These are phyloP conservation scores for Geosiphon pyriformis DNA, from an alignment of 192 early-diverging fungal genomes.

Conservation along the genomic window DNA sequence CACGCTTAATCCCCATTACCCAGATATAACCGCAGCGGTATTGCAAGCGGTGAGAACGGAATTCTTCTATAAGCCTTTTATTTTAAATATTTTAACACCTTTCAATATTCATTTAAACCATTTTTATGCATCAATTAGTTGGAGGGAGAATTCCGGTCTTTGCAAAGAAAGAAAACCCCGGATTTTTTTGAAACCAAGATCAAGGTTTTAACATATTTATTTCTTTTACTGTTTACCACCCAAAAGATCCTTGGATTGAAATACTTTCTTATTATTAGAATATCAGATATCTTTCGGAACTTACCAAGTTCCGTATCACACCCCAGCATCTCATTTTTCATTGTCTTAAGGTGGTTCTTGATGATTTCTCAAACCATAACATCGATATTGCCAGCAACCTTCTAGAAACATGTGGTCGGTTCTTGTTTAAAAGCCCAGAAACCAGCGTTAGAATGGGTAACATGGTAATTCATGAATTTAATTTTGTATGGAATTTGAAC, in stretches of 20 bases:
- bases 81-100: background rate
- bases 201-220: conserved; percentile 42
- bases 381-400: conserved; percentile 81
- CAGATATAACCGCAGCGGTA: conserved; percentile 75
- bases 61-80: background rate
- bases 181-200: conserved; percentile 69
- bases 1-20: conserved; percentile 76
- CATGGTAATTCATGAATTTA: conserved; percentile 43
- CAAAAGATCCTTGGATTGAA: background rate
- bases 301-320: conserved; percentile 88
- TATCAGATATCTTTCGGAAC: conserved; percentile 81
- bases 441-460: conserved; percentile 62
- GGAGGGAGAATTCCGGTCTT: conserved; percentile 63
- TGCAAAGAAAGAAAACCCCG: conserved; percentile 66
- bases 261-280: conserved; percentile 39
- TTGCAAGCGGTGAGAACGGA: conserved; percentile 48
- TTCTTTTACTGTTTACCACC: background rate
- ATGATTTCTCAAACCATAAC: conserved; percentile 78
- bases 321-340: conserved; percentile 78
- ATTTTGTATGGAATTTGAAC: background rate
- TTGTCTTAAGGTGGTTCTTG: conserved; percentile 78
- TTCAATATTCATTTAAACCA: conserved; percentile 10
- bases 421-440: conserved; percentile 70
- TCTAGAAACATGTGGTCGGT: conserved; percentile 88
- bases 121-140: conserved; percentile 51